Base-by-base conservation (phyloP, 345 rosid genomes). In the Carallia brachiata region DNA sequence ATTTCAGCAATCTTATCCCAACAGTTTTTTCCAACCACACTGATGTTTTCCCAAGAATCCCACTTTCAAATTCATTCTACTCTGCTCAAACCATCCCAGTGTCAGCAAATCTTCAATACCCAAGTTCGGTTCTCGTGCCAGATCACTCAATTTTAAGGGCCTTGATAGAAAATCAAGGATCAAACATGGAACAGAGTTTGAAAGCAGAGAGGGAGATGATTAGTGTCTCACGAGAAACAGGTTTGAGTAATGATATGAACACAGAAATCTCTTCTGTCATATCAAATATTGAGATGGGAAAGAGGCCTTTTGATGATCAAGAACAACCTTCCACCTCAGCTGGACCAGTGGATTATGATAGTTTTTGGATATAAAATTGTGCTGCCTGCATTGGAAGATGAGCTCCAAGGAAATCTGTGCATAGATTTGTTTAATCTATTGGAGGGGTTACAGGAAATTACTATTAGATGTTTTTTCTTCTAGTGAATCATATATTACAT, bases 281-380 rank as follows among this genome's bases (percentile, higher is more conserved):
- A 5, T 81, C 93, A 28, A 82, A 77, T 48, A 76, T 82, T 40
- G 86, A 83, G 52, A 61, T 63, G 70, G 85, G 84, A 4, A 84
- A 79, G 75, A 84, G 79, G 77, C 67, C 61, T 31, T 74, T 80
- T 19, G 79, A 84, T 37, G 81, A 81, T 64, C 91, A 77, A 47
- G 85, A 79, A 34, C 84, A 66, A 6, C 89, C 90, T 68, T 82
- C 88, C 52, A 60, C 87, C 61, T 83, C 88, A 16, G 61, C 83
- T 5, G 80, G 70, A 55, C 78, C 85, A 5, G 56, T 75, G 64
- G 88, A 84, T 65, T 77, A 86, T 74, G 90, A 81, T 61, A 76
- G 81, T 70, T 74, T 92, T 54, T 90, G 97, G 97, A 87, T 89
- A 82, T 89, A 83, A 83, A 70, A 68, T 12, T 30, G 34, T 44